phyloP scores from a whole-genome alignment of 768 basidiomycete species.

The Calocera cornea region DNA sequence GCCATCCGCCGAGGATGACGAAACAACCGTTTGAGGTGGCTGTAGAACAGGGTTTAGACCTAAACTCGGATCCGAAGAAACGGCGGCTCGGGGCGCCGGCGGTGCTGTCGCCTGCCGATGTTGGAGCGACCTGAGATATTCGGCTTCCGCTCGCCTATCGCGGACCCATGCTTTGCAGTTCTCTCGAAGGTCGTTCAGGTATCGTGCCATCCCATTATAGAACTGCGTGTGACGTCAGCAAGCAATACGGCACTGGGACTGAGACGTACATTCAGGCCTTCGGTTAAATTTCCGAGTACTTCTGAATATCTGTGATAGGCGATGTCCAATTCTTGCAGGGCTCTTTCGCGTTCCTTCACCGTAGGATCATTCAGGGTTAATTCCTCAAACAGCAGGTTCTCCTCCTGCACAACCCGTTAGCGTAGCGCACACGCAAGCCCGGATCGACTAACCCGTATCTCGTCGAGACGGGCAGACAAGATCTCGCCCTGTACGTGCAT shows the following conservation, averaged over 20 bases:
- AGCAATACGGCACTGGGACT: background rate
- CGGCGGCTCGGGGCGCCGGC: background rate
- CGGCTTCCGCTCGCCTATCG: conserved; percentile 56
- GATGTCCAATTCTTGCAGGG: conserved; percentile 66
- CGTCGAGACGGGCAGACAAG: conserved; percentile 51
- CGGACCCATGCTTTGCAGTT: conserved; percentile 63
- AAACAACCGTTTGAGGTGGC: background rate
- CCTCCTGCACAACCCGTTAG: conserved; percentile 29
- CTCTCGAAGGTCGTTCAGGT: conserved; percentile 62
- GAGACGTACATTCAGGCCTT: conserved; percentile 60
- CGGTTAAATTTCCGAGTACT: conserved; percentile 69
- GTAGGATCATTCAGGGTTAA: conserved; percentile 65
- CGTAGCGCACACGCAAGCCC: background rate
- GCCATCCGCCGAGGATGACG: background rate
- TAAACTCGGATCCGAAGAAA: background rate
- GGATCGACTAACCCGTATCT: conserved; percentile 45
- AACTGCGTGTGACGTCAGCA: conserved; percentile 38
- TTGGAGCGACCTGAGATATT: conserved; percentile 34
- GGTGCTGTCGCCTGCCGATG: background rate
- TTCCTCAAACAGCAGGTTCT: conserved; percentile 60
- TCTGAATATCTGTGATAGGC: conserved; percentile 83
- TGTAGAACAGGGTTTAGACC: background rate
- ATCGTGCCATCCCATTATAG: conserved; percentile 69
- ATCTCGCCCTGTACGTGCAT: conserved; percentile 45
- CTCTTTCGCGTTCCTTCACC: conserved; percentile 67